These are phyloP conservation scores for Pseudogymnoascus sp. DNA, from an alignment of 2,329 filamentous ascomycete species.

Conservation along the genomic window DNA sequence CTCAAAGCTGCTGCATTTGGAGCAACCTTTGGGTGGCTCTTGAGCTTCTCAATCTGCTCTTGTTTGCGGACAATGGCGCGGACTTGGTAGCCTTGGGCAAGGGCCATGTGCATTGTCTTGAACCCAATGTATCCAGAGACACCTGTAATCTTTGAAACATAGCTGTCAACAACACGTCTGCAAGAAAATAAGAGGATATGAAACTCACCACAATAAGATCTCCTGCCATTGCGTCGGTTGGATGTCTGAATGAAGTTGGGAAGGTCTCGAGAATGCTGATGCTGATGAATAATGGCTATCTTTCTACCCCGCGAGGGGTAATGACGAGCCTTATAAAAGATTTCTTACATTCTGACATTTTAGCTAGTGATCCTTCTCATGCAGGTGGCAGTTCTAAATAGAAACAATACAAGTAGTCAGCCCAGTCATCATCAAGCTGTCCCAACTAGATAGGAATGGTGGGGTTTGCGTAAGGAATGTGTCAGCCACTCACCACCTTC, in stretches of 20 bases:
- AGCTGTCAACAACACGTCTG: neutral
- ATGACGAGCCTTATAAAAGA: neutral
- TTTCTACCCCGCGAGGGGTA: neutral
- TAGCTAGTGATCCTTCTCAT: neutral
- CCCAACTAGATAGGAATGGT: neutral
- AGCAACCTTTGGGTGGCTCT: neutral
- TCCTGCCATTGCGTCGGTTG: conserved; percentile 11
- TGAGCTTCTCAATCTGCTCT: neutral
- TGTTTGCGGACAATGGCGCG: conserved; percentile 3
- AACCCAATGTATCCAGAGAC: conserved; percentile 21
- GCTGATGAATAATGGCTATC: neutral
- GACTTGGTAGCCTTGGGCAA: conserved; percentile 2
- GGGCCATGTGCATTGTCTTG: conserved; percentile 5
- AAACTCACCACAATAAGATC: conserved; percentile 16
- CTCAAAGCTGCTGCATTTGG: neutral
- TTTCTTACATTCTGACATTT: neutral
- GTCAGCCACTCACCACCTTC: neutral
- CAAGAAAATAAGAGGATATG: neutral
- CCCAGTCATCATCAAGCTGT: neutral
- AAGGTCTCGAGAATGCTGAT: neutral
- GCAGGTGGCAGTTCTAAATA: neutral
- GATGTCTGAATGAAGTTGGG: neutral
- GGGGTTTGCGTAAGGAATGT: neutral
- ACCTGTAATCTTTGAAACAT: conserved; percentile 17
- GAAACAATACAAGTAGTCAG: neutral